Evolutionary conservation across 306 rosid genomes (phyloP).

Genomic region (Acacia confusa): DNA sequence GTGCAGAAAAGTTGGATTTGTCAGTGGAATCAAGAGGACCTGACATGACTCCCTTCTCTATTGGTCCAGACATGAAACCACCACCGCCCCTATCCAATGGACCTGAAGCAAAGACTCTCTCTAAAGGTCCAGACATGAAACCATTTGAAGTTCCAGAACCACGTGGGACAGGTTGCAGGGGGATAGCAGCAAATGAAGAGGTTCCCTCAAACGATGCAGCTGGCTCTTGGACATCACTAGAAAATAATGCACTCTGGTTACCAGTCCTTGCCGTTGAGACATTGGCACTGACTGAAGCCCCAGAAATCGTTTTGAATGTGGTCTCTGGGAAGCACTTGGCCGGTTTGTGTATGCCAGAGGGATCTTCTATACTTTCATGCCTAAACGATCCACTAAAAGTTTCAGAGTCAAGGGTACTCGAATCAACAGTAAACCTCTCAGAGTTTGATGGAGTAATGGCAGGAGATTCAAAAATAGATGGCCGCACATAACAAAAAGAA

Average conservation of each 20-base stretch:
- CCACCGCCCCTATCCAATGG: constrained; percentile 61
- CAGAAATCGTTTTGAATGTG: constrained; percentile 61
- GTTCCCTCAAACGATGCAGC: constrained; percentile 73
- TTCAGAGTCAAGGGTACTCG: constrained; percentile 70
- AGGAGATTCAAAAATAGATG: constrained; percentile 62
- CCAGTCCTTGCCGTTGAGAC: constrained; percentile 65
- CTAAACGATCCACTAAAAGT: constrained; percentile 72
- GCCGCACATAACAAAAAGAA: constrained; percentile 70
- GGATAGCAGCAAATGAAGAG: constrained; percentile 63
- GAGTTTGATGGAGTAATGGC: constrained; percentile 66
- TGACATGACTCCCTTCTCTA: constrained; percentile 70
- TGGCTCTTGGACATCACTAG: constrained; percentile 54
- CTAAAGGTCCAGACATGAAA: constrained; percentile 74
- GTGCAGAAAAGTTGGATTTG: constrained; percentile 66
- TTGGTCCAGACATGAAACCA: constrained; percentile 71
- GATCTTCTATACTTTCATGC: constrained; percentile 56
- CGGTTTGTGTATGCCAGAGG: constrained; percentile 37
- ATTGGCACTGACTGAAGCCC: constrained; percentile 76
- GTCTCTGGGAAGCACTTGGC: constrained; percentile 53
- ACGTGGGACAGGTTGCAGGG: constrained; percentile 73
- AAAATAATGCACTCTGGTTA: constrained; percentile 52
- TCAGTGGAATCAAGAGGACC: constrained; percentile 68
- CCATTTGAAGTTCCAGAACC: constrained; percentile 63
- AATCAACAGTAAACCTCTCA: constrained; percentile 64
- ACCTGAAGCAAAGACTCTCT: constrained; percentile 57